phyloP scores from a whole-genome alignment of 2,329 filamentous ascomycete species.

The Achaetomium macrosporum region DNA sequence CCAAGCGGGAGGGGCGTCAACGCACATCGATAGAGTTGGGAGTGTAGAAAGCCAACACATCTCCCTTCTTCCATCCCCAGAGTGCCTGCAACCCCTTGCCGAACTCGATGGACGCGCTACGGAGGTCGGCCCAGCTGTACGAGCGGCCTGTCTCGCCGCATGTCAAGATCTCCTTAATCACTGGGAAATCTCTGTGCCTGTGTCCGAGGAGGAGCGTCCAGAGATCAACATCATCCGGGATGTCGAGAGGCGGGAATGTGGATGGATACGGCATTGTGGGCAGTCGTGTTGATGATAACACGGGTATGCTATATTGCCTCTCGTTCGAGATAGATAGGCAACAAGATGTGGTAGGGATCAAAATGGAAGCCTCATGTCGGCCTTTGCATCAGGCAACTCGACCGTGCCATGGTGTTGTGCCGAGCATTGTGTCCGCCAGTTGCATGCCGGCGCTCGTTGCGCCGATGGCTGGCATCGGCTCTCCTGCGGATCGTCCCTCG shows the following conservation, averaged over 20 bases:
- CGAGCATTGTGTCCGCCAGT: neutral
- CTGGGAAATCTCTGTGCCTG: conserved; percentile 30
- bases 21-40: conserved; percentile 71
- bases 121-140: conserved; percentile 67
- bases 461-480: conserved; percentile 20
- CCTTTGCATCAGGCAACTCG: neutral
- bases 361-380: neutral
- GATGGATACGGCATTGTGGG: conserved; percentile 67
- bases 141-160: conserved; percentile 62
- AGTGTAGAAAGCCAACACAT: conserved; percentile 76
- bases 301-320: too few relatives aligned
- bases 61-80: conserved; percentile 75
- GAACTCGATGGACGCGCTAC: conserved; percentile 63
- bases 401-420: neutral
- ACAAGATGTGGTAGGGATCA: neutral
- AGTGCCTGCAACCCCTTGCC: conserved; percentile 69
- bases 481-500: neutral
- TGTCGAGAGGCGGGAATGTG: conserved; percentile 55
- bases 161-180: conserved; percentile 62
- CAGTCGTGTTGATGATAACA: neutral
- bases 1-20: neutral
- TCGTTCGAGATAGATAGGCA: neutral
- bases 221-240: conserved; percentile 65
- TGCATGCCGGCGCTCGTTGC: neutral
- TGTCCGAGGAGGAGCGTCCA: conserved; percentile 72